A percentile compares a stretch with the other conserved stretches of the same genome.
Conservation (phyloP, 495 filamentous ascomycete genomes). For the Aspergillus kassunensis region DNA sequence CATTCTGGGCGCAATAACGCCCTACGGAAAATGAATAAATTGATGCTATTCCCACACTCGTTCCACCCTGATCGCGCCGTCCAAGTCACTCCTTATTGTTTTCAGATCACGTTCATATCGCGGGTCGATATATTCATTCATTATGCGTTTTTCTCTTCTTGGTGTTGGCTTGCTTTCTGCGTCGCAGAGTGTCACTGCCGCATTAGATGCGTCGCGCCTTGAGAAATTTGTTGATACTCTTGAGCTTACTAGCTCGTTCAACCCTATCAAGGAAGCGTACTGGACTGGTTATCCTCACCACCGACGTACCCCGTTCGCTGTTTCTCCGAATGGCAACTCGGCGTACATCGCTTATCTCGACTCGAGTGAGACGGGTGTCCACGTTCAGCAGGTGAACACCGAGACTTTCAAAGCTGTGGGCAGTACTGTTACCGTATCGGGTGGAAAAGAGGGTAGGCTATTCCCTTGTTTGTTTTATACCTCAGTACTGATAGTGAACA, state of each 20-base stretch:
- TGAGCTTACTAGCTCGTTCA: constrained; percentile 37
- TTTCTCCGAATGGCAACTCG: constrained; percentile 48
- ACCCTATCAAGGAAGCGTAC: constrained; percentile 49
- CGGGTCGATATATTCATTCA: constrained; percentile 9
- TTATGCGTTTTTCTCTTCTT: constrained; percentile 25
- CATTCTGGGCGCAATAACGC: not conserved
- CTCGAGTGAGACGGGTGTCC: constrained; percentile 42
- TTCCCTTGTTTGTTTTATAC: no score
- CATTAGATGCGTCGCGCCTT: constrained; percentile 26
- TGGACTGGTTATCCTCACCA: constrained; percentile 53
- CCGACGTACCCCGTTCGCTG: constrained; percentile 49
- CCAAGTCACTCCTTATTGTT: not conserved
- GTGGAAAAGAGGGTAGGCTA: constrained; percentile 46
- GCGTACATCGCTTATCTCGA: constrained; percentile 52
- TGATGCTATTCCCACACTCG: not conserved
- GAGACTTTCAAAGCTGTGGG: constrained; percentile 44
- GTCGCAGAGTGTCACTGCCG: constrained; percentile 26
- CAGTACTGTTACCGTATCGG: constrained; percentile 36
- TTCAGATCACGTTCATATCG: not conserved
- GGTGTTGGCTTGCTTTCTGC: constrained; percentile 29
- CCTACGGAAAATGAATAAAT: not conserved
- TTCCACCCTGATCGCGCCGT: not conserved
- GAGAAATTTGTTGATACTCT: constrained; percentile 42
- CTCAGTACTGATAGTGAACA: no score
- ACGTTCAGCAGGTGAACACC: constrained; percentile 46